These are phyloP conservation scores for Cymbopogon flexuosus DNA, from an alignment of 202 grass and related monocot species.

Conservation along the genomic window DNA sequence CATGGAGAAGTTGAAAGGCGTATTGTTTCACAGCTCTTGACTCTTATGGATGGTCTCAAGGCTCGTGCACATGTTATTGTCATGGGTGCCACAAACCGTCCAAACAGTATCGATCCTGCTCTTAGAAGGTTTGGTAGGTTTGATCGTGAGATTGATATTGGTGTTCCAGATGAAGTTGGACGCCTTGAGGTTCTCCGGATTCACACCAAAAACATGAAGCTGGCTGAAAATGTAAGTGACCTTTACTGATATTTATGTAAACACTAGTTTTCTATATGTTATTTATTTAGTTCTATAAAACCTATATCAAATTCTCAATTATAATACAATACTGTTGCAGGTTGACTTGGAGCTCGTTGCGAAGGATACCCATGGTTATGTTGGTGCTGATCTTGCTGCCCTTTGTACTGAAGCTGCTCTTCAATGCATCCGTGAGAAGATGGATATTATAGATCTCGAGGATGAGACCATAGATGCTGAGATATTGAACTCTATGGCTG, in stretches of 20 bases:
- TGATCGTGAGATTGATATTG: constrained; percentile 95
- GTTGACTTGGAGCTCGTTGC: constrained; percentile 73
- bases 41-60: constrained; percentile 90
- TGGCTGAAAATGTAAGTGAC: constrained; percentile 70
- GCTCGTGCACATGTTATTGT: constrained; percentile 85
- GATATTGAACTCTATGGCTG: constrained; percentile 93
- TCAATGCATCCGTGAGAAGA: constrained; percentile 94
- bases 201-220: constrained; percentile 94
- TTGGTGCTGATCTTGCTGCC: constrained; percentile 87
- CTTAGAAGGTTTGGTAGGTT: constrained; percentile 93
- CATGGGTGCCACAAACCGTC: constrained; percentile 88
- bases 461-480: constrained; percentile 94
- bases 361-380: constrained; percentile 84
- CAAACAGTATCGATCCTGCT: constrained; percentile 90
- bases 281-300: neutral
- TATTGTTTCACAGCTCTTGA: constrained; percentile 88
- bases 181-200: constrained; percentile 86
- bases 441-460: constrained; percentile 94
- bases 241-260: neutral
- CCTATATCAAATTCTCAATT: neutral
- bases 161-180: constrained; percentile 90
- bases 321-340: constrained; percentile 30
- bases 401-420: constrained; percentile 91
- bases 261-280: neutral
- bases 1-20: constrained; percentile 90